Evolutionary conservation across 163 green algal genomes (phyloP).

Genomic region (Coccomyxa subellipsoidea): DNA sequence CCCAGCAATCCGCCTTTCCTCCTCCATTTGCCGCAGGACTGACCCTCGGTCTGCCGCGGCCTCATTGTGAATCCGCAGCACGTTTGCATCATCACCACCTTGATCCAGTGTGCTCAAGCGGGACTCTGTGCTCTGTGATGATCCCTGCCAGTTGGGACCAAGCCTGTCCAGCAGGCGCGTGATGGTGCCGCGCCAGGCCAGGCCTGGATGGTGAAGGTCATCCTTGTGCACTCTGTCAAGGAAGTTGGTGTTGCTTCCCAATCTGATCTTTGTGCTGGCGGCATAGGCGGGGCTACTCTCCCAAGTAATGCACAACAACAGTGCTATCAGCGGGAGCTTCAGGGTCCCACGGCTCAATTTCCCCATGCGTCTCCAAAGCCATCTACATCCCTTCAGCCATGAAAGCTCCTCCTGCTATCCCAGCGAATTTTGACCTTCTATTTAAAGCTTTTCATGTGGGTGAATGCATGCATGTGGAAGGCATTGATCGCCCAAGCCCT

Average conservation of each 20-base stretch:
- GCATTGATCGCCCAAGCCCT: no score
- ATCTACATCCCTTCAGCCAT: no score
- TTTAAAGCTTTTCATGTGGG: no score
- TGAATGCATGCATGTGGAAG: no score
- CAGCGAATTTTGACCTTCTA: no score
- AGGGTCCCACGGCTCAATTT: not conserved
- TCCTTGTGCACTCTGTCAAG: not conserved
- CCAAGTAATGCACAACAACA: not conserved
- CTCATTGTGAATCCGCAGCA: not conserved
- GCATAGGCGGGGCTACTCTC: not conserved
- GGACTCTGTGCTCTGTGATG: not conserved
- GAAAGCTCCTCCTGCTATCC: no score
- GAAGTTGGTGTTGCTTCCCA: not conserved
- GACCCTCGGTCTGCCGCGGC: not conserved
- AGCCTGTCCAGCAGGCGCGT: not conserved
- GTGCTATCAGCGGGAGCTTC: not conserved
- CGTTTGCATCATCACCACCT: not conserved
- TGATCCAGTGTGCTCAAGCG: not conserved
- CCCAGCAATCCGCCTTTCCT: not conserved
- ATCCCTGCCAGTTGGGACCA: not conserved
- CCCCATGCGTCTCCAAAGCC: no score
- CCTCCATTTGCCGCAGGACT: not conserved
- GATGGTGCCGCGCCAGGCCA: not conserved
- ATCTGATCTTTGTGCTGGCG: not conserved
- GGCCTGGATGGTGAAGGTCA: not conserved